Percentiles rank a stretch among this genome's conserved stretches.
Evolutionary conservation across 1,139 yeast genomes (phyloP).

Genomic region (Saccharomycopsis phalli): DNA sequence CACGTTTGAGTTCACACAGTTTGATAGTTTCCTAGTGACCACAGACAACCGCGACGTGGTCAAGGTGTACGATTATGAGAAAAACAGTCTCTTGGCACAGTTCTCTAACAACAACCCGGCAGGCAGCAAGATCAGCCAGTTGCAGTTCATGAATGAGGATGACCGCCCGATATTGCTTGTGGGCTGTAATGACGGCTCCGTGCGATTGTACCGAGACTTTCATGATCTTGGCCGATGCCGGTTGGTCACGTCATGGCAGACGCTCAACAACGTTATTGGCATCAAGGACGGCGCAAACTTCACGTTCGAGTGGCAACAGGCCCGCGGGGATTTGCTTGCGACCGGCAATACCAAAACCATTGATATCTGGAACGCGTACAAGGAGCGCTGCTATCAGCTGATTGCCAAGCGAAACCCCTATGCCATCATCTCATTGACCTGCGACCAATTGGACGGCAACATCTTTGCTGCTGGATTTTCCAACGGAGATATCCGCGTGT

Average conservation of each 20-base stretch:
- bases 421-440: constrained; percentile 80
- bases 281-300: constrained; percentile 81
- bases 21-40: constrained; percentile 74
- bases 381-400: constrained; percentile 79
- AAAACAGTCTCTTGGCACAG: constrained; percentile 45
- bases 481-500: constrained; percentile 85
- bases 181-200: constrained; percentile 91
- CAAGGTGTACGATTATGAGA: constrained; percentile 85
- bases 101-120: constrained; percentile 81
- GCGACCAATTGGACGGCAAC: constrained; percentile 96
- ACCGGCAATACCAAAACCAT: constrained; percentile 94
- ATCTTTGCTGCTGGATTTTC: constrained; percentile 86
- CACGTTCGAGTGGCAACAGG: constrained; percentile 94
- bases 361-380: constrained; percentile 92
- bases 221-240: constrained; percentile 48
- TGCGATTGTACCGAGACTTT: constrained; percentile 75
- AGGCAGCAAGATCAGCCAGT: constrained; percentile 82
- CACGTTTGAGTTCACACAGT: constrained; percentile 74
- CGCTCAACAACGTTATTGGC: constrained; percentile 71
- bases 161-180: constrained; percentile 77
- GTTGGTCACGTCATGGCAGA: constrained; percentile 86
- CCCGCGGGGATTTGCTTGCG: constrained; percentile 81
- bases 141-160: constrained; percentile 84
- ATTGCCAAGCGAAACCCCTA: constrained; percentile 88
- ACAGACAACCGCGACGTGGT: constrained; percentile 81